Evolutionary conservation across 108 stramenopile genomes (phyloP).

Genomic region (Epithemia pelagica): DNA sequence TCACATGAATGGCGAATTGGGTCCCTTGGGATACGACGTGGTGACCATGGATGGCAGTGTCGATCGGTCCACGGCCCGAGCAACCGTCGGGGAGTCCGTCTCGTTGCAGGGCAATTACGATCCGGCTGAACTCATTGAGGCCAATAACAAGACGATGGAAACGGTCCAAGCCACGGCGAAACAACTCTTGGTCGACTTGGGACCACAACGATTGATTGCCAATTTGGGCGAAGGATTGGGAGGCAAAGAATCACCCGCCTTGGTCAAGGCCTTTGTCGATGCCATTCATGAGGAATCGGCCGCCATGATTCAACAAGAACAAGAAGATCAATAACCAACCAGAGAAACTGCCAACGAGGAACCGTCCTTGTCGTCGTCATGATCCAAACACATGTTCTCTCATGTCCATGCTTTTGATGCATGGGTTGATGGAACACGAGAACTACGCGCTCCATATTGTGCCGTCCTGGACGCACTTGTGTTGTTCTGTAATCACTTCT

Average conservation of each 20-base stretch:
- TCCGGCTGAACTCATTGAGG: constrained; percentile 64
- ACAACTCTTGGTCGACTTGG: constrained; percentile 71
- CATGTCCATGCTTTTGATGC: too few relatives aligned
- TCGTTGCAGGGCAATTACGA: constrained; percentile 91
- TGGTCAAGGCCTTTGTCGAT: constrained; percentile 84
- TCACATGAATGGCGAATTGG: constrained; percentile 42
- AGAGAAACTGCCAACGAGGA: too few relatives aligned
- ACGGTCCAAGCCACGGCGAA: constrained; percentile 64
- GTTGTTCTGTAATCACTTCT: too few relatives aligned
- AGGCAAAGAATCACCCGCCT: constrained; percentile 84
- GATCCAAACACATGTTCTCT: too few relatives aligned
- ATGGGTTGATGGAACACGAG: too few relatives aligned
- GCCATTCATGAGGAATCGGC: constrained; percentile 86
- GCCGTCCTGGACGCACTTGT: too few relatives aligned
- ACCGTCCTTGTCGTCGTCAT: too few relatives aligned
- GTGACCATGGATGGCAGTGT: constrained; percentile 88
- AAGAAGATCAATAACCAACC: too few relatives aligned
- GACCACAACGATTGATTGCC: constrained; percentile 87
- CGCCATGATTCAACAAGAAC: constrained; percentile 65
- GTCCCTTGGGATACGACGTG: constrained; percentile 81
- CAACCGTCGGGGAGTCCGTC: constrained; percentile 44
- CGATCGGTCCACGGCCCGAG: constrained; percentile 54
- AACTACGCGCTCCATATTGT: too few relatives aligned
- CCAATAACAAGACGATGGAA: constrained; percentile 53
- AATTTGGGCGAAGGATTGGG: constrained; percentile 93